Percentiles rank a stretch among this genome's conserved stretches.
phyloP scores from a whole-genome alignment of 1,139 yeast species.

The Yarrowia galli region DNA sequence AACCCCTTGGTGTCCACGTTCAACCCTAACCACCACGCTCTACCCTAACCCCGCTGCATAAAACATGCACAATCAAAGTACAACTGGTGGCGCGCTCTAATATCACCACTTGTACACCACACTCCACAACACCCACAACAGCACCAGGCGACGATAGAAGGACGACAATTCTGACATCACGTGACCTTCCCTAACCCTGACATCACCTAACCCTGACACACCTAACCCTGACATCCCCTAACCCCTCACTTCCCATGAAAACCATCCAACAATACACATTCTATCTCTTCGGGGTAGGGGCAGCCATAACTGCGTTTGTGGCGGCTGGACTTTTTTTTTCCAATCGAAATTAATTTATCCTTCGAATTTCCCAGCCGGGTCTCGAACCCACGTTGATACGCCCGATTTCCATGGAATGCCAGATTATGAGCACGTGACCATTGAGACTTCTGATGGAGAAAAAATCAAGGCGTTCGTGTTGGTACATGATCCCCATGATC shows the following conservation, averaged over 20 bases:
- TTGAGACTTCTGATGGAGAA: slow-evolving; percentile 74
- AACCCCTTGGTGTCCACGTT: too few relatives aligned
- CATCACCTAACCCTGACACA: too few relatives aligned
- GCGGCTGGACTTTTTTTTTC: slow-evolving; percentile 63
- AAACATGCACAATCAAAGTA: too few relatives aligned
- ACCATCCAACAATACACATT: slow-evolving; percentile 8
- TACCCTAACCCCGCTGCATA: too few relatives aligned
- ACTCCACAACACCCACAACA: too few relatives aligned
- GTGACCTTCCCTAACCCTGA: too few relatives aligned
- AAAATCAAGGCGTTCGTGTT: slow-evolving; percentile 59
- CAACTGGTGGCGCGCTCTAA: too few relatives aligned
- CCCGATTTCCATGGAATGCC: slow-evolving; percentile 78
- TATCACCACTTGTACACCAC: too few relatives aligned
- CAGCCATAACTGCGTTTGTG: slow-evolving; percentile 41
- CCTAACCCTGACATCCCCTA: neutral
- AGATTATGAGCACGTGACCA: slow-evolving; percentile 61
- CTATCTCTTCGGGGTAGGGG: slow-evolving; percentile 40
- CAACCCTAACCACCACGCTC: too few relatives aligned
- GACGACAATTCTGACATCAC: too few relatives aligned
- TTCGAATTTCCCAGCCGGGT: slow-evolving; percentile 76
- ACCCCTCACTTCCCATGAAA: neutral
- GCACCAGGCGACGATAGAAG: too few relatives aligned
- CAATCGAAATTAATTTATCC: slow-evolving; percentile 84
- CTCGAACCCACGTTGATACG: slow-evolving; percentile 71
- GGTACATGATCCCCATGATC: slow-evolving; percentile 41